Evolutionary conservation across 2,329 filamentous ascomycete species (phyloP).

Genomic region (Cylindrodendrum hubeiense): DNA sequence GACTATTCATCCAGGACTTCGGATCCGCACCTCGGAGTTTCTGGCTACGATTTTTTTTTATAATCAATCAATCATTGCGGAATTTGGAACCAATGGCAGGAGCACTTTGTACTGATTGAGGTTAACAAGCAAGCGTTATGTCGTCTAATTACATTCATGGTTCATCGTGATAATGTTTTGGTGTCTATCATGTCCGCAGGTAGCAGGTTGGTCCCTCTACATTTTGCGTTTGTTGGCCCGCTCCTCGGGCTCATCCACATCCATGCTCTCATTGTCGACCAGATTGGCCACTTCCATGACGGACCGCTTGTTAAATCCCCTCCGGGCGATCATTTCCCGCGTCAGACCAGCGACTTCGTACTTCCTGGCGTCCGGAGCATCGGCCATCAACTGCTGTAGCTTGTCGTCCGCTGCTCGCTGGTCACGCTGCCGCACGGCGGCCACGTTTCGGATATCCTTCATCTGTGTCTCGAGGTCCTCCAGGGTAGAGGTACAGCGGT

Average conservation of each 20-base stretch:
- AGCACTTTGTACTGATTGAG: slow-evolving; percentile 36
- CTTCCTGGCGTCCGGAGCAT: slow-evolving; percentile 57
- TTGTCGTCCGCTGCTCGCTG: slow-evolving; percentile 61
- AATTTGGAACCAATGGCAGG: slow-evolving; percentile 19
- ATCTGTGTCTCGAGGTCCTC: slow-evolving; percentile 82
- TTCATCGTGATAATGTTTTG: slow-evolving; percentile 44
- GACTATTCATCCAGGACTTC: slow-evolving; percentile 37
- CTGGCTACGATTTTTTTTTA: slow-evolving; percentile 34
- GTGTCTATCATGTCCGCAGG: slow-evolving; percentile 16
- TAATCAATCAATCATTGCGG: slow-evolving; percentile 22
- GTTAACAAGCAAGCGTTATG: slow-evolving; percentile 38
- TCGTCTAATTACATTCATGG: slow-evolving; percentile 45
- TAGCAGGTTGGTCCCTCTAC: slow-evolving; percentile 40
- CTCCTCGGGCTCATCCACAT: slow-evolving; percentile 67
- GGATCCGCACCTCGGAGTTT: slow-evolving; percentile 33
- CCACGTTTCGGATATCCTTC: slow-evolving; percentile 70
- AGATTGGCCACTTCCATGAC: slow-evolving; percentile 59
- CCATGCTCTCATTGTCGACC: slow-evolving; percentile 64
- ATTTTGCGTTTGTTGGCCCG: slow-evolving; percentile 67
- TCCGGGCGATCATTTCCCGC: slow-evolving; percentile 43
- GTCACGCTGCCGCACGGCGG: slow-evolving; percentile 65
- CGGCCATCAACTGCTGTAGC: slow-evolving; percentile 62
- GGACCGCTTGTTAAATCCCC: slow-evolving; percentile 48
- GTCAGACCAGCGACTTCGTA: slow-evolving; percentile 35
- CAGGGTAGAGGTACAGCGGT: slow-evolving; percentile 81